Conservation (phyloP, 2,329 filamentous ascomycete genomes). For the Arachnopeziza araneosa region DNA sequence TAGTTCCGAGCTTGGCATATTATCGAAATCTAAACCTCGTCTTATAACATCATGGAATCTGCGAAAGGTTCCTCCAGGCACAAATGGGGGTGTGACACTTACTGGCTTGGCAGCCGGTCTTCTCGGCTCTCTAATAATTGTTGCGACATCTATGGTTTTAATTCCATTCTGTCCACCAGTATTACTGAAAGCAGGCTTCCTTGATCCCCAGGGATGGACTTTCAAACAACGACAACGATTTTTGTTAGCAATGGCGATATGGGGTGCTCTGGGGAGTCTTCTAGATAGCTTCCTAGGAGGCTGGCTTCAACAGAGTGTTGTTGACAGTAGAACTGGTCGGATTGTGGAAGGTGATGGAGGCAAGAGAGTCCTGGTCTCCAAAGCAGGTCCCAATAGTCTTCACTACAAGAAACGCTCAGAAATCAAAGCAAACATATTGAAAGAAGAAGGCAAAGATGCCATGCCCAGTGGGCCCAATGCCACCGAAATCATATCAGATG, state of each 20-base stretch:
- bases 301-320: slow-evolving; percentile 77
- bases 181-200: slow-evolving; percentile 7
- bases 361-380: slow-evolving; percentile 45
- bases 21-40: slow-evolving; percentile 68
- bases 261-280: slow-evolving; percentile 74
- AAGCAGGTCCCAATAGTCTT: slow-evolving; percentile 25
- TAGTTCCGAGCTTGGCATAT: slow-evolving; percentile 89
- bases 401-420: slow-evolving; percentile 32
- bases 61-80: slow-evolving; percentile 78
- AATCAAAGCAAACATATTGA: slow-evolving; percentile 37
- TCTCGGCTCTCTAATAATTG: slow-evolving; percentile 63
- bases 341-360: slow-evolving; percentile 85
- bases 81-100: slow-evolving; percentile 85
- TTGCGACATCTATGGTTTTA: slow-evolving; percentile 58
- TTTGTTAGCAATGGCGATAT: slow-evolving; percentile 54
- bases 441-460: slow-evolving; percentile 40
- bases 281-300: slow-evolving; percentile 86
- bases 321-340: slow-evolving; percentile 77
- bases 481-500: slow-evolving; percentile 23
- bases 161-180: slow-evolving; percentile 58
- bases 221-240: slow-evolving; percentile 46
- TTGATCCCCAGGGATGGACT: slow-evolving; percentile 40
- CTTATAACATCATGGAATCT: slow-evolving; percentile 78
- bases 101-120: slow-evolving; percentile 69
- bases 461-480: slow-evolving; percentile 36